Evolutionary conservation across 139 green algal species (phyloP), one percentile per base, ranked within the genome.

Genomic region (Micromonas commoda): DNA sequence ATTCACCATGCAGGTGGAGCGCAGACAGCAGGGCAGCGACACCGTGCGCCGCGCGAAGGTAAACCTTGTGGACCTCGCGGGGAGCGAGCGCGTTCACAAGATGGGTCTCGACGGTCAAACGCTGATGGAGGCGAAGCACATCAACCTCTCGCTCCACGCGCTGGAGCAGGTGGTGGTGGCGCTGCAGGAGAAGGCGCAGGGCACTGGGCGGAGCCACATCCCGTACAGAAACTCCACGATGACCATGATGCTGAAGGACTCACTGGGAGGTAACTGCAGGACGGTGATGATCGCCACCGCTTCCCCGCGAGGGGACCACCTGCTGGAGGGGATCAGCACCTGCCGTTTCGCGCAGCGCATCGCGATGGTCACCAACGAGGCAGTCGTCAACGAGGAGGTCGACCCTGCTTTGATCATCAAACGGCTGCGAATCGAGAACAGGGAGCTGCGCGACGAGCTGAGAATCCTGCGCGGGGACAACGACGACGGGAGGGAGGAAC

Each of bases 321-420:
- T 96, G 63, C 89, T 94, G 52, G 93, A 97, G 86, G 90, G 82
- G 79, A 96, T 97, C 78, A 90, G 81, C 71, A 97, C 93, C 3
- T 97, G 93, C 85, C 86, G 92, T 45, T 97, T 97, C 79, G 93
- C 93, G 20, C 89, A 96, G 87, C 82, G 93, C 0, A 90, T 97
- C 61, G 91, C 92, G 33, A 90, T 93, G 79, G 84, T 97, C 33
- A 77, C 81, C 4, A 97, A 97, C 82, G 67, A 86, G 82, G 86
- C 92, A 33, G 77, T 80, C 23, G 76, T 95, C 13, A 97, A 97
- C 82, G 92, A 97, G 86, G 91, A 96, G 82, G 24, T 96, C 23
- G 93, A 97, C 82, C 91, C 90, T 9, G 71, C 35, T 2, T 78
- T 93, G 34, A 80, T 96, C 24, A 95, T 97, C 60, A 75, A 80